Percentiles rank a stretch among this genome's conserved stretches.
phyloP scores from a whole-genome alignment of 2,329 filamentous ascomycete species.

The Neurospora crassa region DNA sequence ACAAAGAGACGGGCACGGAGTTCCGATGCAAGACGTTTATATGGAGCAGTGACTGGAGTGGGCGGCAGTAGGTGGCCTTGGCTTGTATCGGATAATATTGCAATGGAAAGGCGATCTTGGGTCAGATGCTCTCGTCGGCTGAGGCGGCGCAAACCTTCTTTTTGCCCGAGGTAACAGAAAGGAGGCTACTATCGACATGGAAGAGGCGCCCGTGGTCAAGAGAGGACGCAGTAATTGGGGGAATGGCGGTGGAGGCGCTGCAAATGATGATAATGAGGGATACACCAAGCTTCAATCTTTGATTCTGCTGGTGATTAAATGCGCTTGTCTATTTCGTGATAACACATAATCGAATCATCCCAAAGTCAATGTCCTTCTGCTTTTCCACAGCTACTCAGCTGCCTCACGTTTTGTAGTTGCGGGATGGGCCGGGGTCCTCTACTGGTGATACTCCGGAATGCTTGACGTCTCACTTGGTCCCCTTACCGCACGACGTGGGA shows the following conservation, averaged over 20 bases:
- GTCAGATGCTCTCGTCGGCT: conserved; percentile 31
- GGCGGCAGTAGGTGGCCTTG: conserved; percentile 6
- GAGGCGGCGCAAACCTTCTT: conserved; percentile 23
- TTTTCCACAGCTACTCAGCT: not conserved
- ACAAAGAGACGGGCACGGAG: conserved; percentile 73
- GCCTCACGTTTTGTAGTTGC: not conserved
- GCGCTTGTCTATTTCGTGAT: not conserved
- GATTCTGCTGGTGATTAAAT: not conserved
- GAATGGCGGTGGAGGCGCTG: not conserved
- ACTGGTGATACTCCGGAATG: not conserved
- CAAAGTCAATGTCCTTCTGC: not conserved
- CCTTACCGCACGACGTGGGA: not conserved
- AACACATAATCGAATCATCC: not conserved
- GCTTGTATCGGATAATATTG: not conserved
- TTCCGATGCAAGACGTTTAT: conserved; percentile 87
- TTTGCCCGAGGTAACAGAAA: conserved; percentile 29
- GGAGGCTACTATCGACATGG: conserved; percentile 28
- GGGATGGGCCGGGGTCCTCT: not conserved
- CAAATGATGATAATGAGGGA: not conserved
- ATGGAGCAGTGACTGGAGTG: conserved; percentile 52
- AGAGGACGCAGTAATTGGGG: conserved; percentile 8
- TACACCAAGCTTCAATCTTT: not conserved
- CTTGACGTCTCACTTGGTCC: not conserved
- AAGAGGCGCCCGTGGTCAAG: conserved; percentile 20
- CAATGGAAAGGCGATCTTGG: conserved; percentile 35